These are phyloP conservation scores for Xylariaceae sp. DNA, from an alignment of 2,329 filamentous ascomycete species.

Conservation along the genomic window DNA sequence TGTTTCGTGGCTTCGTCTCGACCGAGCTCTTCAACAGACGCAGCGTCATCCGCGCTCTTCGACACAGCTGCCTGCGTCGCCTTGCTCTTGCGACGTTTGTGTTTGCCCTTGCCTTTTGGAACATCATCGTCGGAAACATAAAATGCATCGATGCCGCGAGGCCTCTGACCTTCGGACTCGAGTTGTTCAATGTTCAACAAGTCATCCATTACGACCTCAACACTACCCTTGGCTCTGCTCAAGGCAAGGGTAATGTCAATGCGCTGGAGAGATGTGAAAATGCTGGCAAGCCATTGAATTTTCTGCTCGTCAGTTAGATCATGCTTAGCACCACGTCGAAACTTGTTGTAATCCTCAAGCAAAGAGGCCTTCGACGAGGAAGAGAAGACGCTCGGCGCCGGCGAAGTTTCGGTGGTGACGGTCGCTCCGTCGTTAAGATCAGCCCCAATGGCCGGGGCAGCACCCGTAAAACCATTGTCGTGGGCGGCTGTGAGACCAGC, in stretches of 20 bases:
- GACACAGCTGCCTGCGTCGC: conserved; percentile 22
- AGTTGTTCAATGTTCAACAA: conserved; percentile 76
- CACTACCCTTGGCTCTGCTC: conserved; percentile 61
- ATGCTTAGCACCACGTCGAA: conserved; percentile 32
- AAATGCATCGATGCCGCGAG: conserved; percentile 81
- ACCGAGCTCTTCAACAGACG: conserved; percentile 10
- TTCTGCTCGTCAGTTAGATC: conserved; percentile 56
- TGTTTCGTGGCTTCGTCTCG: conserved; percentile 12
- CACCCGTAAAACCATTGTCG: conserved; percentile 16
- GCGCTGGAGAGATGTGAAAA: conserved; percentile 65
- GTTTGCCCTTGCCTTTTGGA: conserved; percentile 37
- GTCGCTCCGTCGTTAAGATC: conserved; percentile 28
- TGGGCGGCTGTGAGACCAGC: conserved; percentile 21
- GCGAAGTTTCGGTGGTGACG: conserved; percentile 27
- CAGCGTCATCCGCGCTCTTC: conserved; percentile 9
- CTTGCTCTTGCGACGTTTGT: conserved; percentile 21
- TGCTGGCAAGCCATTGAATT: conserved; percentile 55
- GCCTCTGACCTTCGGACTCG: conserved; percentile 56
- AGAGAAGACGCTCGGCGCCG: conserved; percentile 23
- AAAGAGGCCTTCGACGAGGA: conserved; percentile 20
- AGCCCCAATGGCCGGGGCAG: conserved; percentile 14
- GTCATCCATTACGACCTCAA: conserved; percentile 68
- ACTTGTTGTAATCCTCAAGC: conserved; percentile 24
- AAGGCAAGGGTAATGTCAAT: conserved; percentile 63
- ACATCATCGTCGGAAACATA: conserved; percentile 49